Evolutionary conservation across 1,284 basidiomycete species (phyloP).

Genomic region (Sanghuangporus baumii): DNA sequence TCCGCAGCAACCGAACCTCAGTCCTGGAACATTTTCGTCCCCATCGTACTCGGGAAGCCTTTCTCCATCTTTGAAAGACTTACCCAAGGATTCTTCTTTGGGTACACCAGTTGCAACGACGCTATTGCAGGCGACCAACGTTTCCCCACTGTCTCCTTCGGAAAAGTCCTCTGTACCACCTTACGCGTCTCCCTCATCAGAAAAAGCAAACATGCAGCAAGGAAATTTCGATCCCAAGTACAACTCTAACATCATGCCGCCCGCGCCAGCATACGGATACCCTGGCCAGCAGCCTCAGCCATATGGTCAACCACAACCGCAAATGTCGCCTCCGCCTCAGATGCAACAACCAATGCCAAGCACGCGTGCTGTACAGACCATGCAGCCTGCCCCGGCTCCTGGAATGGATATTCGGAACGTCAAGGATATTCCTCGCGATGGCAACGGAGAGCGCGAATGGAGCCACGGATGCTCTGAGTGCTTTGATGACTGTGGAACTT

Average conservation of each 20-base stretch:
- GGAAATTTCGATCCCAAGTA: background rate
- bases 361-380: background rate
- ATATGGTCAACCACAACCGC: background rate
- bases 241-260: background rate
- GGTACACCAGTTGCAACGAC: background rate
- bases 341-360: background rate
- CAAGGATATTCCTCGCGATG: slow-evolving; percentile 33
- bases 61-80: background rate
- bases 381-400: slow-evolving; percentile 15
- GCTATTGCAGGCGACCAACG: background rate
- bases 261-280: background rate
- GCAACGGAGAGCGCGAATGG: slow-evolving; percentile 40
- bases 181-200: background rate
- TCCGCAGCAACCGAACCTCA: background rate
- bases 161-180: background rate
- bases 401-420: slow-evolving; percentile 28
- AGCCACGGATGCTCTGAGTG: slow-evolving; percentile 37
- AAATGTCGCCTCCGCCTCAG: background rate
- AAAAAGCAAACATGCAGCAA: background rate
- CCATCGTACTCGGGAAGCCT: background rate
- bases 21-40: background rate
- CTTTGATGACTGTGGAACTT: slow-evolving; percentile 31
- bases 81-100: background rate
- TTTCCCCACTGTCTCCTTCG: background rate
- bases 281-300: background rate